Base-by-base conservation (phyloP, 805 yeast genomes). In the Ogataea saltuana region DNA sequence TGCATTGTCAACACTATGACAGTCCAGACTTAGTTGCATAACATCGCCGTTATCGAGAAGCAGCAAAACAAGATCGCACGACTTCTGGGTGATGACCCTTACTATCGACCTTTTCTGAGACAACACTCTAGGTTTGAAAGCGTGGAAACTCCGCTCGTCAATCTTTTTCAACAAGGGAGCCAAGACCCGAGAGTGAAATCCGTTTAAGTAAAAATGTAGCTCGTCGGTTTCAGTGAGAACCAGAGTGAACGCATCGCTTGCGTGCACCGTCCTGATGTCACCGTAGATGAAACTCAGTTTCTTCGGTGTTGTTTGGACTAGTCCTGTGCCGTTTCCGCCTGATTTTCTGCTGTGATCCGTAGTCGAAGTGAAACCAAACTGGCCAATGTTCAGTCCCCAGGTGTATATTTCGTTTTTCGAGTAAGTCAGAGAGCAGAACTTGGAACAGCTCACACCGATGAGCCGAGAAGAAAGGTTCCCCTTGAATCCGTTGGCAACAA, bases 311-410 rank as follows among this genome's bases (percentile, higher is more conserved):
- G 41, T 6, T 39, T 54, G 51, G 6, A 48, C 38, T 4, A 53
- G 26, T 6, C 47, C 49, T 8, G 33, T 32, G 5, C 33, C 39
- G 21, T 37, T 31, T 15, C 38, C 41, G 17, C 37, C 37, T 16
- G 34, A 27, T 48, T 51, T 51, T 12, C 62, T 45, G 17, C 41
- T 26, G 4, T 29, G 4, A 3, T 50, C 42, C 4, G 48, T 41
- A 1, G 45, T 41, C 2, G 48, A 63, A 5, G 68, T 53, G 38
- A 76, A 67, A 3, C 91, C 91, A 81, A 88, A 78, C 60, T 88
- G 96, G 0, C 96, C 96, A 26, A 79, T 65, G 56, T 88, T 85
- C 27, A 83, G 64, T 2, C 96, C 96, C 95, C 96, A 88, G 28
- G 78, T 61, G 46, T 66, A 76, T 1, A 84, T 50, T 8, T 74